A percentile compares a stretch with the other conserved stretches of the same genome.
Conservation (phyloP, 805 yeast species). For the Candida suzukii region DNA sequence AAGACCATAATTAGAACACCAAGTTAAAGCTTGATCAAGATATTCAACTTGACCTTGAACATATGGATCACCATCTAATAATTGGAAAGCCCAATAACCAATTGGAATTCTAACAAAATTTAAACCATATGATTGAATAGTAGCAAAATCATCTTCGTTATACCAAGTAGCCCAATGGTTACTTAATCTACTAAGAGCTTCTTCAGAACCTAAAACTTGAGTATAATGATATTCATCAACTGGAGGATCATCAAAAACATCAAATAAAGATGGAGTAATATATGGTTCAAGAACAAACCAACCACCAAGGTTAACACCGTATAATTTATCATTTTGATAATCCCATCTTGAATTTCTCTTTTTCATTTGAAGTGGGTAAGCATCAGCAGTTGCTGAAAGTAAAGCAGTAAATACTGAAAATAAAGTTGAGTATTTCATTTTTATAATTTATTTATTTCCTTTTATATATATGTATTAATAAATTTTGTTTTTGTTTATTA, state of each 20-base stretch:
- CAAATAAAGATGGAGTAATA: conserved; percentile 58
- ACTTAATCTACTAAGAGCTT: conserved; percentile 34
- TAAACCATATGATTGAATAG: conserved; percentile 46
- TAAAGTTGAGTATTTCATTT: not conserved
- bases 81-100: conserved; percentile 75
- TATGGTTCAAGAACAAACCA: conserved; percentile 70
- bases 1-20: conserved; percentile 56
- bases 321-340: conserved; percentile 18
- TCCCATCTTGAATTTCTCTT: conserved; percentile 27
- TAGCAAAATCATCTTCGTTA: conserved; percentile 48
- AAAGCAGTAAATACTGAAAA: not conserved
- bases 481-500: not conserved
- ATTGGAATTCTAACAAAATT: conserved; percentile 72
- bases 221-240: conserved; percentile 57
- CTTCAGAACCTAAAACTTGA: conserved; percentile 37
- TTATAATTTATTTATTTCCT: not conserved
- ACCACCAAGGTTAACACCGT: conserved; percentile 67
- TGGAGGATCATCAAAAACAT: conserved; percentile 36
- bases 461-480: not conserved
- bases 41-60: conserved; percentile 60
- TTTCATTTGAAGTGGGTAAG: conserved; percentile 19
- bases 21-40: conserved; percentile 55
- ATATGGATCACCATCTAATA: conserved; percentile 48
- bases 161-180: conserved; percentile 55
- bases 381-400: conserved; percentile 5